Conservation (phyloP, 768 basidiomycete species). For the Kwoniella dendrophila region DNA sequence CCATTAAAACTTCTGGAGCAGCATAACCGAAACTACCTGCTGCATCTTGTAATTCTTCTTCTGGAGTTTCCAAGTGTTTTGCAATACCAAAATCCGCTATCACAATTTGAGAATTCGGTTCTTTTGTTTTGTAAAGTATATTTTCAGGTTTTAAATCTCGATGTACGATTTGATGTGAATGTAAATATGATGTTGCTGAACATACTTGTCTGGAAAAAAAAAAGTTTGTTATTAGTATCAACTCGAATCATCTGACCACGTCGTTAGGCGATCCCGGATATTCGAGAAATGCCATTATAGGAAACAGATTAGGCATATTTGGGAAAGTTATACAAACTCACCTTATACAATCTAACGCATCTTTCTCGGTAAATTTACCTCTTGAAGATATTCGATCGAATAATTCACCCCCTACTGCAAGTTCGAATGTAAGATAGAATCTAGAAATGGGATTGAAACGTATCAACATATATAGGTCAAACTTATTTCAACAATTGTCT, state of each 20-base stretch:
- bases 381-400: constrained; percentile 81
- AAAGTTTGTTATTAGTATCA: not conserved
- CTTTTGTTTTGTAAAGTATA: constrained; percentile 83
- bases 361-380: constrained; percentile 91
- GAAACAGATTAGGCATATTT: not conserved
- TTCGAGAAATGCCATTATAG: no score
- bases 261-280: no score
- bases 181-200: constrained; percentile 84
- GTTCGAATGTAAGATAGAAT: constrained; percentile 93
- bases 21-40: constrained; percentile 74
- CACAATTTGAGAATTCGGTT: constrained; percentile 78
- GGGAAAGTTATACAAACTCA: constrained; percentile 56
- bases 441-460: constrained; percentile 24
- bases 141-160: constrained; percentile 98
- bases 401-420: constrained; percentile 90
- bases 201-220: constrained; percentile 67
- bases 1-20: constrained; percentile 68
- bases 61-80: constrained; percentile 49
- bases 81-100: constrained; percentile 95
- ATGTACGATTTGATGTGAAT: constrained; percentile 90
- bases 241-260: not conserved
- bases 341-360: constrained; percentile 77
- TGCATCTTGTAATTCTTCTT: constrained; percentile 47
- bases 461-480: no score
- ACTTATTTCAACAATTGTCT: no score